Conservation (phyloP, 1,284 basidiomycete species). For the Ustilago esculenta region DNA sequence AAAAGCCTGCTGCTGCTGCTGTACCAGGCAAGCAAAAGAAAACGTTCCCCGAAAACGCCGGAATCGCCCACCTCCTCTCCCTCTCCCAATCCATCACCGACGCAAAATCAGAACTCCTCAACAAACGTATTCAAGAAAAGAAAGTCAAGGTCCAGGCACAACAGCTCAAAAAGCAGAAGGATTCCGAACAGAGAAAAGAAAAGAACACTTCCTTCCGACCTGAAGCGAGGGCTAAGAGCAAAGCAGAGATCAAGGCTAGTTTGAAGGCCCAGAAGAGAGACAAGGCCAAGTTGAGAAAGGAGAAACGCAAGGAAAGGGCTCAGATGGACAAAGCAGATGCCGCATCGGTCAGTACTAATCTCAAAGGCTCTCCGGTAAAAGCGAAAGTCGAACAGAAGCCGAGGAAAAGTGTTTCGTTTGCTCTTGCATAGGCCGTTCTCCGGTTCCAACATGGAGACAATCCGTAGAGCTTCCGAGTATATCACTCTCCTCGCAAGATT, state of each 20-base stretch:
- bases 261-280: conserved; percentile 27
- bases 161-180: conserved; percentile 9
- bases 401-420: conserved; percentile 40
- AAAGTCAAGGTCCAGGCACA: conserved; percentile 18
- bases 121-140: conserved; percentile 10
- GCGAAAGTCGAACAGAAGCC: not conserved
- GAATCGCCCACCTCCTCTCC: conserved; percentile 34
- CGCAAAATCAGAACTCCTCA: conserved; percentile 7
- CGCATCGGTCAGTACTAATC: no score
- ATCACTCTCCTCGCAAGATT: no score
- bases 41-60: conserved; percentile 29
- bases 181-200: conserved; percentile 4
- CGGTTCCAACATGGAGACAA: no score
- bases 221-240: conserved; percentile 13
- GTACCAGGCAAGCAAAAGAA: conserved; percentile 18
- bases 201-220: not conserved
- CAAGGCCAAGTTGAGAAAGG: conserved; percentile 30
- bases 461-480: no score
- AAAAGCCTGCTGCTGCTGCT: not conserved
- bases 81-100: conserved; percentile 37
- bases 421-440: conserved; percentile 15
- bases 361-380: not conserved
- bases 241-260: conserved; percentile 39
- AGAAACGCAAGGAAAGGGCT: not conserved
- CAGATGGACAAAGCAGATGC: not conserved